A percentile compares a stretch with the other conserved stretches of the same genome.
phyloP scores from a whole-genome alignment of 1,284 basidiomycete genomes.

The Ceratobasidium theobromae region DNA sequence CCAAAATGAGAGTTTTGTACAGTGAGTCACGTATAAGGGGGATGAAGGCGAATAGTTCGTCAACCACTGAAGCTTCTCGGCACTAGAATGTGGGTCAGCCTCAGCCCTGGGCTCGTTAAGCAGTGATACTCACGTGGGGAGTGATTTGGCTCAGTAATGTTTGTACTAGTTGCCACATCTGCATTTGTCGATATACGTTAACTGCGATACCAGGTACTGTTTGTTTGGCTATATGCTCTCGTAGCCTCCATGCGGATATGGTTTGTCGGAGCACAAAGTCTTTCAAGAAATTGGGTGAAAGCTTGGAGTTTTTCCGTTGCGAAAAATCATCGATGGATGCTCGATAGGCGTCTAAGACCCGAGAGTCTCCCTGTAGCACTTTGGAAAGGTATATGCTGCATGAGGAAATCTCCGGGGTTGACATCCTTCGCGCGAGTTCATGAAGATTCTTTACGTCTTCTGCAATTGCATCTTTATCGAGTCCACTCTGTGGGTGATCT shows the following conservation, averaged over 20 bases:
- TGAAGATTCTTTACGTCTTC: conserved; percentile 70
- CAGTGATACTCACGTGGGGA: conserved; percentile 49
- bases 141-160: conserved; percentile 62
- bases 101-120: neutral
- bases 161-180: conserved; percentile 74
- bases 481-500: conserved; percentile 55
- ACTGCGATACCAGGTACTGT: conserved; percentile 55
- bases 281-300: conserved; percentile 76
- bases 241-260: conserved; percentile 65
- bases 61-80: conserved; percentile 32
- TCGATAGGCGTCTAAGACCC: conserved; percentile 60
- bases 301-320: conserved; percentile 74
- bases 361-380: conserved; percentile 47
- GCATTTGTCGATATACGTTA: conserved; percentile 74
- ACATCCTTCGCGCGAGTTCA: conserved; percentile 64
- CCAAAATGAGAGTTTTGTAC: conserved; percentile 53
- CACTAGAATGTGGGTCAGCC: neutral
- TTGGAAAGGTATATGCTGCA: conserved; percentile 75
- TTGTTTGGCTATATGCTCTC: conserved; percentile 58
- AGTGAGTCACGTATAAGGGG: conserved; percentile 54
- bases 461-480: conserved; percentile 51
- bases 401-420: conserved; percentile 64
- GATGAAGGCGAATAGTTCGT: conserved; percentile 56
- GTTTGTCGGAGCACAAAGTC: conserved; percentile 77
- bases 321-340: conserved; percentile 77